These are phyloP conservation scores for Cyclotella cryptica DNA, from an alignment of 108 stramenopile genomes.

Conservation along the genomic window DNA sequence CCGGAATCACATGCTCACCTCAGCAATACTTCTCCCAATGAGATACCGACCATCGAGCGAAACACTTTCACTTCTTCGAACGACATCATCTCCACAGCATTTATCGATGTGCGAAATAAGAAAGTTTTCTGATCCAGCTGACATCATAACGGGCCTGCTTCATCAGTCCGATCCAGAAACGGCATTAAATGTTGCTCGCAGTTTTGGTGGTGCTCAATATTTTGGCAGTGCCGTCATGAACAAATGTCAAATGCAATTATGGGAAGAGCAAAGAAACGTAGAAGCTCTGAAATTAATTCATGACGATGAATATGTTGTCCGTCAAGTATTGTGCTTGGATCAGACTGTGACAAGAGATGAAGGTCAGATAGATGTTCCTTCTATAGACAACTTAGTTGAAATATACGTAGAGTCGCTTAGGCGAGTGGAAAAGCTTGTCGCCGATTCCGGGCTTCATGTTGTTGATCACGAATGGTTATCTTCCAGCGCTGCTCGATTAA, in stretches of 20 bases:
- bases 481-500: constrained; percentile 30
- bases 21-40: constrained; percentile 21
- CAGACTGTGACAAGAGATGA: background rate
- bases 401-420: constrained; percentile 40
- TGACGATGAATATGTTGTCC: constrained; percentile 49
- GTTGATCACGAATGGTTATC: constrained; percentile 26
- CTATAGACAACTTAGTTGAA: constrained; percentile 26
- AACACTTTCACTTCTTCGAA: constrained; percentile 35
- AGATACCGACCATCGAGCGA: background rate
- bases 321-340: constrained; percentile 29
- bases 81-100: constrained; percentile 2
- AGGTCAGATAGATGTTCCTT: constrained; percentile 10
- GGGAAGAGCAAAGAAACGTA: constrained; percentile 43
- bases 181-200: constrained; percentile 42
- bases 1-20: background rate
- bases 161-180: constrained; percentile 39
- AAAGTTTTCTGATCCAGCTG: constrained; percentile 43
- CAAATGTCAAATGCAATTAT: constrained; percentile 46
- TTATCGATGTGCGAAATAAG: constrained; percentile 29
- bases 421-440: constrained; percentile 22
- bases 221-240: constrained; percentile 48
- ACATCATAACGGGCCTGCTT: constrained; percentile 40
- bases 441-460: constrained; percentile 5
- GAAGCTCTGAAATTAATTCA: constrained; percentile 40
- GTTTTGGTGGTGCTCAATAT: constrained; percentile 37